Evolutionary conservation across 2,329 filamentous ascomycete species (phyloP), one percentile per base, ranked within the genome.

Genomic region (Rhexocercosporidium sp.): DNA sequence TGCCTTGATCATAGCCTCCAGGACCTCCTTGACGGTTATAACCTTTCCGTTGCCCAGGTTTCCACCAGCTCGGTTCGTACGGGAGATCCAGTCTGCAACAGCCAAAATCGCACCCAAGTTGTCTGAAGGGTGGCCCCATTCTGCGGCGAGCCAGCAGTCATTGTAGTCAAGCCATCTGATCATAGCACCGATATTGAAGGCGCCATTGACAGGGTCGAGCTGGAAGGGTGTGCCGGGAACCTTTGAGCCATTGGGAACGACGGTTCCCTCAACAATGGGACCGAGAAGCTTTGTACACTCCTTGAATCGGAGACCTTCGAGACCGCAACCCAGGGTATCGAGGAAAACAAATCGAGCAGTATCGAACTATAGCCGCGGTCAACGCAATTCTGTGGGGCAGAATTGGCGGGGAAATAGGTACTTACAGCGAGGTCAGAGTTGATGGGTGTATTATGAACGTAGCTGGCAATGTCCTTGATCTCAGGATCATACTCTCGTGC

Each of bases 111-210:
- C 96, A 71, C 96, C 96, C 74, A 99, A 82, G 85, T 99, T 99
- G 85, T 99, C 96, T 4, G 94, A 97, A 70, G 96, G 96, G 82
- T 99, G 96, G 67, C 96, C 96, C 96, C 96, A 99, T 84, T 99
- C 96, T 65, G 96, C 96, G 53, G 95, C 96, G 71, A 98, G 86
- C 96, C 95, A 99, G 88, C 96, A 98, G 87, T 99, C 96, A 81
- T 99, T 99, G 88, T 98, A 99, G 84, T 99, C 96, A 77, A 99
- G 88, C 96, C 96, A 99, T 78, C 96, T 88, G 83, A 99, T 97
- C 91, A 97, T 97, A 77, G 96, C 92, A 76, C 96, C 96, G 76
- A 99, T 98, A 86, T 98, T 98, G 88, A 99, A 98, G 71, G 96
- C 96, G 70, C 91, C 96, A 76, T 95, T 95, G 79, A 98, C 90